phyloP scores from a whole-genome alignment of 148 eudicot genomes.

The Cornus controversa region DNA sequence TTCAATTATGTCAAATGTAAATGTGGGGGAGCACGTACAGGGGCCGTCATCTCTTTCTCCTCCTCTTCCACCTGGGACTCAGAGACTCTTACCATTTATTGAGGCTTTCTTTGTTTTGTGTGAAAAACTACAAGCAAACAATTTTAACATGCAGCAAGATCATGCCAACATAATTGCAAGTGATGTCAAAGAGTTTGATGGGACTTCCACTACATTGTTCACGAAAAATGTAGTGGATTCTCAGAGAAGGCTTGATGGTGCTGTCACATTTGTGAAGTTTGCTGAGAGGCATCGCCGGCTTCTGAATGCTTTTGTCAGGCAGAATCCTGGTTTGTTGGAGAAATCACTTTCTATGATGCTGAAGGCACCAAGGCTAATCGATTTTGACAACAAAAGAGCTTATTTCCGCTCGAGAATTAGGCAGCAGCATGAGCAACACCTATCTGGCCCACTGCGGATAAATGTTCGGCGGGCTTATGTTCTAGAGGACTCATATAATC shows the following conservation, averaged over 20 bases:
- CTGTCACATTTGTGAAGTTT: slow-evolving; percentile 67
- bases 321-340: slow-evolving; percentile 84
- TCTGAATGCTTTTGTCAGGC: slow-evolving; percentile 92
- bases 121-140: slow-evolving; percentile 85
- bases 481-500: slow-evolving; percentile 96
- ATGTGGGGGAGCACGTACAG: slow-evolving; percentile 53
- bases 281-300: slow-evolving; percentile 92
- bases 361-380: slow-evolving; percentile 86
- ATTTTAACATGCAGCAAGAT: slow-evolving; percentile 58
- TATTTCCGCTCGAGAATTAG: slow-evolving; percentile 91
- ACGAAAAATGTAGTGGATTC: slow-evolving; percentile 49
- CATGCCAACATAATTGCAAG: slow-evolving; percentile 65
- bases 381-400: slow-evolving; percentile 93
- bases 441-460: slow-evolving; percentile 85
- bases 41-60: slow-evolving; percentile 62
- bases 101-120: slow-evolving; percentile 94
- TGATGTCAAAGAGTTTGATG: slow-evolving; percentile 77
- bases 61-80: slow-evolving; percentile 94
- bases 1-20: slow-evolving; percentile 40
- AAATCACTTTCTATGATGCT: slow-evolving; percentile 96
- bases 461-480: slow-evolving; percentile 95
- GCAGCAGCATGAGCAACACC: slow-evolving; percentile 97
- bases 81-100: slow-evolving; percentile 81
- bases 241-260: slow-evolving; percentile 52
- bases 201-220: slow-evolving; percentile 37